Conservation (phyloP, 805 yeast species). For the Schizosaccharomyces lindneri region DNA sequence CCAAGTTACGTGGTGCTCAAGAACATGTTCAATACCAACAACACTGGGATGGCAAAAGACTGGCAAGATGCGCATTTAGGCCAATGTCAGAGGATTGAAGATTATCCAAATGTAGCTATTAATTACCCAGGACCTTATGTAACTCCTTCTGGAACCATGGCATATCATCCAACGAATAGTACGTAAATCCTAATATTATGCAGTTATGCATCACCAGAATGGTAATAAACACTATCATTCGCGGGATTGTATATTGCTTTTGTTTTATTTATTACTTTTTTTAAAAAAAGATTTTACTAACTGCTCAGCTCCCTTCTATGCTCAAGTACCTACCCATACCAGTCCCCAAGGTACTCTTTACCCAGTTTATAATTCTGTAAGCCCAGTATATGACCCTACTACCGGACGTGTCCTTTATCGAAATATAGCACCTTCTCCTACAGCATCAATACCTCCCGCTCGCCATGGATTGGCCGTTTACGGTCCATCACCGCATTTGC, state of each 20-base stretch:
- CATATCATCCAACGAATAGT: background rate
- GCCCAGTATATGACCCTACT: background rate
- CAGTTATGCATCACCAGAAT: background rate
- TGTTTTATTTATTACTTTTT: background rate
- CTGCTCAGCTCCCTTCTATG: background rate
- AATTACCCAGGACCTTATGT: background rate
- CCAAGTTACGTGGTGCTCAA: background rate
- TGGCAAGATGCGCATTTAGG: background rate
- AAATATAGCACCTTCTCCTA: background rate
- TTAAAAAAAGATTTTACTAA: background rate
- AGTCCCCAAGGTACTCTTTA: background rate
- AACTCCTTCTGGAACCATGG: background rate
- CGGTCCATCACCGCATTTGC: background rate
- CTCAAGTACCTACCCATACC: background rate
- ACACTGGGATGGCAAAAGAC: slow-evolving; percentile 1
- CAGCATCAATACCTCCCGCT: background rate
- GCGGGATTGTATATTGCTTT: background rate
- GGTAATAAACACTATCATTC: no score
- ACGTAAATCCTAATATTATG: background rate
- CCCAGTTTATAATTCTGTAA: background rate
- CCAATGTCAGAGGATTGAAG: background rate
- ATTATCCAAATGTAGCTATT: background rate
- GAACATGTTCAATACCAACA: background rate
- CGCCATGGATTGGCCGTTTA: background rate
- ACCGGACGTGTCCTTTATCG: background rate